Percentiles rank a stretch among this genome's conserved stretches.
These are phyloP conservation scores for Apiotrichum siamense DNA, from an alignment of 1,284 basidiomycete genomes.

Conservation along the genomic window DNA sequence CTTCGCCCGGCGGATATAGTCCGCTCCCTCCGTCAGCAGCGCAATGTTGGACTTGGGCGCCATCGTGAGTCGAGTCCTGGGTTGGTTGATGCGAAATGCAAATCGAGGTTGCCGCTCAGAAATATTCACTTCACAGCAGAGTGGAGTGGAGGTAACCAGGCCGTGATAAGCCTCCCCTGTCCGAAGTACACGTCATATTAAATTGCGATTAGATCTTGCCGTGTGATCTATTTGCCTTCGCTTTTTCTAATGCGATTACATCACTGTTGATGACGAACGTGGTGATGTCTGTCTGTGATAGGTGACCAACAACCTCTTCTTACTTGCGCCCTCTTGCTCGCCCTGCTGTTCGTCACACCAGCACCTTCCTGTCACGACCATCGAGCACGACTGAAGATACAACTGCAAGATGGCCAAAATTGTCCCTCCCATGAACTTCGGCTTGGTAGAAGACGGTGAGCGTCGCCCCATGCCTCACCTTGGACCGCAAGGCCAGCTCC, in stretches of 20 bases:
- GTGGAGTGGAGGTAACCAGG: background rate
- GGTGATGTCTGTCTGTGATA: too few species aligned
- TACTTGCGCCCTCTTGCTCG: too few species aligned
- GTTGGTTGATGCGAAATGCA: background rate
- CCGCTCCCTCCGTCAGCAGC: constrained; percentile 46
- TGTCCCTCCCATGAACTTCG: constrained; percentile 53
- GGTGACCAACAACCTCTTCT: too few species aligned
- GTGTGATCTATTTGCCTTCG: background rate
- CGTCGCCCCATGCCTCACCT: background rate
- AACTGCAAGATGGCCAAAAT: constrained; percentile 41
- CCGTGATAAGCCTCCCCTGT: background rate
- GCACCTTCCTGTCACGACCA: too few species aligned
- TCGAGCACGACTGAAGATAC: background rate
- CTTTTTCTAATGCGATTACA: background rate
- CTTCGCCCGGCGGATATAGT: constrained; percentile 45
- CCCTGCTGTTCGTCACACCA: too few species aligned
- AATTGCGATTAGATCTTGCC: too few species aligned
- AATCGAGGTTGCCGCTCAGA: too few species aligned
- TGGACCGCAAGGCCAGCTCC: too few species aligned
- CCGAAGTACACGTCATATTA: too few species aligned
- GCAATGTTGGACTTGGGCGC: constrained; percentile 39
- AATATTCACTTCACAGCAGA: too few species aligned
- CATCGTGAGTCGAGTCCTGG: background rate
- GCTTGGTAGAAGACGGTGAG: constrained; percentile 51
- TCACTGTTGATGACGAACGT: too few species aligned